Evolutionary conservation across 108 stramenopile species (phyloP), one percentile per base, ranked within the genome.

Genomic region (Schizochytrium sp.): DNA sequence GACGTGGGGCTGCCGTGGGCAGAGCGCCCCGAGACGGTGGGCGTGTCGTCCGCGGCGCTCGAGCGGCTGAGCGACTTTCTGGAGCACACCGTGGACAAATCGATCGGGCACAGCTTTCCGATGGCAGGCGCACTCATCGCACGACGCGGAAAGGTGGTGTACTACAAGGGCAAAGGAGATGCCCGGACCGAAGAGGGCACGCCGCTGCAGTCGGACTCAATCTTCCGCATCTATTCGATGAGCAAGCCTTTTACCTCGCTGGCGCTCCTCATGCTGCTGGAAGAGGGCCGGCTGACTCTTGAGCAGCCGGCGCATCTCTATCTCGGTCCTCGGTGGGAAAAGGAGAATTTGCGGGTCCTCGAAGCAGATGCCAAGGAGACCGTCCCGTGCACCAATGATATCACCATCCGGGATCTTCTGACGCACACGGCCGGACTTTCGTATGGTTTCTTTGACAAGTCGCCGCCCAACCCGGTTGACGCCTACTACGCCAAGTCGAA

Each of bases 211-310:
- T 18, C 45, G n/a, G 57, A 72, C 57, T 60, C 90, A 5, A 25
- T 88, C 41, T 90, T 87, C 28, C 87, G 90, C 69, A 90, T 90
- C 29, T 90, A 90, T 51, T 88, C 88, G n/a, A 90, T 90, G 90
- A 88, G 59, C 12, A 90, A 90, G 87, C 90, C 90, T 6, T 21
- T 90, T 60, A 90, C 90, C 23, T 58, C 88, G 41, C 43, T 90
- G 12, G 90, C 83, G 19, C 71, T 88, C 21, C 19, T 90, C 2
- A 58, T 88, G 51, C 90, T 90, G 16, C 6, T 90, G 47, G 83
- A 90, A 12, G 57, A 60, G 29, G 90, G 90, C 12, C 14, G 28
- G 59, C 25, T 90, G n/a, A 88, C 48, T 4, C 25, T 90, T 6
- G 90, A 90, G 18, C 87, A 90, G 18, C 87, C 87, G 5, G 87